Evolutionary conservation across 495 filamentous ascomycete genomes (phyloP), one percentile per base, ranked within the genome.

Genomic region (Trichocladium antarcticum): DNA sequence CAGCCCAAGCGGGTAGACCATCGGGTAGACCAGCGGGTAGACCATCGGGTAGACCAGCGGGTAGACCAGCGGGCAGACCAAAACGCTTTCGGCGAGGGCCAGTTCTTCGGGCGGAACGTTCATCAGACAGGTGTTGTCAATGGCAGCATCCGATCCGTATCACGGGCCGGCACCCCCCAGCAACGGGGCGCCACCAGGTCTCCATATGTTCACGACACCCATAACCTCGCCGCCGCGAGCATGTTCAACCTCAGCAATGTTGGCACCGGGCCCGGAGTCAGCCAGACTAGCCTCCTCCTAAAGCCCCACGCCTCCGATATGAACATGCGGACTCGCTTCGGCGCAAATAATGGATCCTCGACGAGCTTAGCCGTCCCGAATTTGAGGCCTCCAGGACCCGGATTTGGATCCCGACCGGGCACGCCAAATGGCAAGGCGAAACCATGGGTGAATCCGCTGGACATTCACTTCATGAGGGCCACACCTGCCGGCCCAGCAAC

Each of bases 361-460:
- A 41, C 57, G 11, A 58, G 57, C 39, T 21, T 66, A 17, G 56
- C 57, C 10, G 52, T 56, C 28, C 63, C 24, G 24, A 8, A 27
- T 27, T 27, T 27, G 24, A 8, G n/a, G n/a, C n/a, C n/a, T 27
- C 8, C 24, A 8, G 4, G 58, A 6, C 61, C 62, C 0, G 52
- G 54, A 5, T 59, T 59, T 11, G 52, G 49, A 6, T 51, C 55
- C 28, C 60, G 57, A 17, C 66, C 61, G 11, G 57, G 47, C 8
- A 70, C 68, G 8, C 52, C 71, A 0, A 61, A 59, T 49, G 54
- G 56, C 48, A 50, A 52, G 51, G 45, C 22, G 42, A 63, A 61
- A 41, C 42, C 50, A 15, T 70, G 66, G 68, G 62, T 65, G 22
- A 67, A 62, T 35, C 68, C 67, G 6, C 55, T 68, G n/a, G 68